phyloP scores from a whole-genome alignment of 2,329 filamentous ascomycete species.

The Fusarium nanum region DNA sequence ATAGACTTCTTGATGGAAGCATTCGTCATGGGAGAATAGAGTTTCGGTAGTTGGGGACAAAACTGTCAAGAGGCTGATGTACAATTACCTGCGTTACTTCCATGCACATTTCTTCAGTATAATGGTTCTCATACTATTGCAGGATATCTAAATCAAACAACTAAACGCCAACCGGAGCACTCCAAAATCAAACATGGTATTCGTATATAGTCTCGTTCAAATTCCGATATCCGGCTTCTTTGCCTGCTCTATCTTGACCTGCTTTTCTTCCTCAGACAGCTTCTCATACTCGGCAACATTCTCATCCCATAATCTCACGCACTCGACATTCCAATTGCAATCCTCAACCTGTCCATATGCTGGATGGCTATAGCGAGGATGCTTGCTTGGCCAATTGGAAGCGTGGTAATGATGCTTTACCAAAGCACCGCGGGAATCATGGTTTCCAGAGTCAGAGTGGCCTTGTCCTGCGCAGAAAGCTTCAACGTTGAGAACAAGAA shows the following conservation, averaged over 20 bases:
- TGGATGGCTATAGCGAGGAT: conserved; percentile 75
- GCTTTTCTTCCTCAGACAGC: conserved; percentile 69
- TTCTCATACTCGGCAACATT: conserved; percentile 70
- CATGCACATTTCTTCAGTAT: background rate
- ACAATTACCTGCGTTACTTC: background rate
- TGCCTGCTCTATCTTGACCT: conserved; percentile 57
- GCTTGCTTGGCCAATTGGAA: conserved; percentile 75
- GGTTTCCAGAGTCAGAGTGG: conserved; percentile 78
- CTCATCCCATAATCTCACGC: conserved; percentile 73
- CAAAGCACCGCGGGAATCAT: conserved; percentile 72
- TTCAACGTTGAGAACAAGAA: conserved; percentile 76
- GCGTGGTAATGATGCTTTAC: conserved; percentile 82
- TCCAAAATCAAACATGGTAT: conserved; percentile 13
- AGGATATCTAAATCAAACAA: conserved; percentile 21
- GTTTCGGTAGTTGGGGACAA: background rate
- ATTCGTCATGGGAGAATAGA: background rate
- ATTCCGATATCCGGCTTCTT: conserved; percentile 25
- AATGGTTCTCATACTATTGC: background rate
- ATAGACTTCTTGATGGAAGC: background rate
- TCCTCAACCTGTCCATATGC: conserved; percentile 76
- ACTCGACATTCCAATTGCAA: conserved; percentile 76
- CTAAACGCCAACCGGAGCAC: conserved; percentile 16
- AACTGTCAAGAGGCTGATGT: background rate
- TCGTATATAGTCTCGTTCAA: background rate
- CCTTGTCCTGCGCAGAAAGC: conserved; percentile 79